These are phyloP conservation scores for Cystofilobasidium macerans DNA, from an alignment of 768 basidiomycete genomes.

Conservation along the genomic window DNA sequence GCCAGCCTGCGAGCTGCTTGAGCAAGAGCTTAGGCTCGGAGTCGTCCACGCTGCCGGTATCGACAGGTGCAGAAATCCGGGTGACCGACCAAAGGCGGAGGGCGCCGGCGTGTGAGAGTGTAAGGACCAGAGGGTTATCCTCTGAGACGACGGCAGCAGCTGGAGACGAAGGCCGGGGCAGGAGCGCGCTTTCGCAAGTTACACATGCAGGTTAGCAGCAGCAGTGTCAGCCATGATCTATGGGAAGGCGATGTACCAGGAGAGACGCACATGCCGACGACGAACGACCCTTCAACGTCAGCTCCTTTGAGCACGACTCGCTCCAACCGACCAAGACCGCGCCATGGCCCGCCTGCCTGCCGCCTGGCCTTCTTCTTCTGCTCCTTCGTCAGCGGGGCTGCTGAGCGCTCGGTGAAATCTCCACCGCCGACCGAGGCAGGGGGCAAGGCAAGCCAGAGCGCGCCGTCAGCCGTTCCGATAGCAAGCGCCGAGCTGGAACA, in stretches of 20 bases:
- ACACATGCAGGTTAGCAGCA: background rate
- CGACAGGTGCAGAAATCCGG: too few relatives aligned
- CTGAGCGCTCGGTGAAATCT: too few relatives aligned
- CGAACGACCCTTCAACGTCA: background rate
- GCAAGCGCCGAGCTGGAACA: background rate
- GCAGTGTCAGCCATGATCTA: too few relatives aligned
- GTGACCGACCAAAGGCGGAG: background rate
- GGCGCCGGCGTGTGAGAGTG: conserved; percentile 1
- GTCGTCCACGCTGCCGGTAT: too few relatives aligned
- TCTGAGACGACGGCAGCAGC: background rate
- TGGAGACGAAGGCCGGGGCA: background rate
- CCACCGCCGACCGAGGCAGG: too few relatives aligned
- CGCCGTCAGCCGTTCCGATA: conserved; percentile 20
- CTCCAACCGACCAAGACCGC: background rate
- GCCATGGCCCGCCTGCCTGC: background rate
- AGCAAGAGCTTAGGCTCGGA: too few relatives aligned
- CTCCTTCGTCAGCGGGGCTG: background rate
- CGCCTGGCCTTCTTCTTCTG: background rate
- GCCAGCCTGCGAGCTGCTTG: background rate
- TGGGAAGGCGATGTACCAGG: background rate
- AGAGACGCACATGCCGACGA: background rate
- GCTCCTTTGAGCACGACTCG: background rate
- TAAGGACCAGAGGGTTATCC: background rate
- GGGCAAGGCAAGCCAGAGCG: conserved; percentile 11
- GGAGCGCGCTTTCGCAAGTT: background rate